Base-by-base conservation (phyloP, 2,329 filamentous ascomycete species). In the Fusarium buxicola region DNA sequence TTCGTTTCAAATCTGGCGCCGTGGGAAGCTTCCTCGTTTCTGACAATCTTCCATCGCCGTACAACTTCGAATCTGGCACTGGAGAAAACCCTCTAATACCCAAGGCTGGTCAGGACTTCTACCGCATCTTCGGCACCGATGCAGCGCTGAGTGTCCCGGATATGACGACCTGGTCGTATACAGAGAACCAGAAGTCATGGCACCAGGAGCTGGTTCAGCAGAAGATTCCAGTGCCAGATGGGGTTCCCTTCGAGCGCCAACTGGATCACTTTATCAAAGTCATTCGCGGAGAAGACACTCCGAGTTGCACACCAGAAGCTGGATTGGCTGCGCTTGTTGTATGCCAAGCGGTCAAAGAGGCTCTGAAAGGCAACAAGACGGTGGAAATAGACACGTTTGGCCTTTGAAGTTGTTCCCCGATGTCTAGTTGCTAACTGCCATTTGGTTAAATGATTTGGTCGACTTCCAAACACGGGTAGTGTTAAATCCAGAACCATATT, bases 31-130 rank as follows among this genome's bases (percentile, higher is more conserved):
- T 87, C 63, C 55, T 88, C 3, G 67, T 87, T 3, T 82, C 79
- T 10, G 86, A 88, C 68, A 77, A 78, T 8, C 76, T 79, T 0
- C 79, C 82, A 0, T 82, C 80, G 1, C 81, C 82, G 2, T 80
- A 85, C 68, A 83, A 78, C 54, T 87, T 86, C 44, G 85, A 87
- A 68, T 72, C 77, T 2, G 85, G 83, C 0, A 87, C 85, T 0
- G 84, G 84, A 3, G 86, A 88, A 72, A 88, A 87, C 55, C 82
- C 84, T 0, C 69, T 76, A 1, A 81, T 87, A 44, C 80, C 83
- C 0, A 70, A 72, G 8, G 70, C 75, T 2, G 74, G 69, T 0
- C 73, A 72, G 55, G 80, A 79, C 60, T 81, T 84, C 45, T 87
- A 86, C 55, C 78, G 83, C 1, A 80, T 87, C n/a, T 82, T 86